These are phyloP conservation scores for Prunus armeniaca DNA, from an alignment of 306 rosid species.

Conservation along the genomic window DNA sequence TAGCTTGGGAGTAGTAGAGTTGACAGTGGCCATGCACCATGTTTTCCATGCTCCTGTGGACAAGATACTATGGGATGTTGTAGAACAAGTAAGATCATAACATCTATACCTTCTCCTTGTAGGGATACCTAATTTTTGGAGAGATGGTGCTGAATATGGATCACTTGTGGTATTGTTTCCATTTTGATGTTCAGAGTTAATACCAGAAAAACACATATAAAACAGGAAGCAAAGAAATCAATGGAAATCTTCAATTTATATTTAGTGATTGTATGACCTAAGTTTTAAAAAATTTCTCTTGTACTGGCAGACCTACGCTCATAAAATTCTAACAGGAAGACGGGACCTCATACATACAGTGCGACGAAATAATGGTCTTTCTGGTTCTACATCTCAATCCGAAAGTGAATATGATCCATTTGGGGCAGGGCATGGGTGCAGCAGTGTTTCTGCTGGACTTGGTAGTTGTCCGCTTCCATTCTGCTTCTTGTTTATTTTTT, in stretches of 20 bases:
- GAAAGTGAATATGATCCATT: conserved; percentile 92
- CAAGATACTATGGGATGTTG: conserved; percentile 89
- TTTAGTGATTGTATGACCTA: neutral
- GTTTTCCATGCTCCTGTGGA: conserved; percentile 92
- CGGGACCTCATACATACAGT: conserved; percentile 63
- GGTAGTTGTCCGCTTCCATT: conserved; percentile 46
- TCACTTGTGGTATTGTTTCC: neutral
- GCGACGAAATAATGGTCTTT: conserved; percentile 64
- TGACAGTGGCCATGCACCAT: conserved; percentile 85
- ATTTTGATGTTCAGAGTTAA: neutral
- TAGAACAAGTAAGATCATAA: conserved; percentile 70
- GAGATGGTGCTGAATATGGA: neutral
- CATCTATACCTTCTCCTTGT: neutral
- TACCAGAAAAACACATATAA: neutral
- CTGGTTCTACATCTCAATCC: conserved; percentile 61
- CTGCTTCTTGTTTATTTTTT: neutral
- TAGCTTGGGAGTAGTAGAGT: conserved; percentile 74
- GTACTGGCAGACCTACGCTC: conserved; percentile 70
- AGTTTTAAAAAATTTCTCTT: neutral
- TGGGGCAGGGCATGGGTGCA: conserved; percentile 96
- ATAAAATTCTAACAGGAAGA: conserved; percentile 91
- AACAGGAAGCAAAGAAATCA: neutral
- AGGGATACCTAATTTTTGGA: neutral
- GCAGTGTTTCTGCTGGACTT: conserved; percentile 92
- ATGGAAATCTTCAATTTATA: neutral